Base-by-base conservation (phyloP, 208 protist genomes). In the Trypanosoma cruzi region DNA sequence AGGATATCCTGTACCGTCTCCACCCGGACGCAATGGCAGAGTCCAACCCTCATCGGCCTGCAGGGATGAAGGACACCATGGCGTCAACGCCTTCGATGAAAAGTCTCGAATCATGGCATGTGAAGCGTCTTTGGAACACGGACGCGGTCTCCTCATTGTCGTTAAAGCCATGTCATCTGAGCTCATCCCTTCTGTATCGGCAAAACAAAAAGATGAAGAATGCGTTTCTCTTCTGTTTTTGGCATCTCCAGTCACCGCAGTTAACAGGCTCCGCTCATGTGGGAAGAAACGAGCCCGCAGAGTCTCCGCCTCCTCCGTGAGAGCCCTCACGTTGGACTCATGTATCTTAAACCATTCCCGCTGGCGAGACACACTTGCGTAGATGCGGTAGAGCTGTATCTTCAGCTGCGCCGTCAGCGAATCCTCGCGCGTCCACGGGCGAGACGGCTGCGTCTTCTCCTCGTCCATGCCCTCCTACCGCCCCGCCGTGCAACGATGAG, bases 321-420 rank as follows among this genome's bases (percentile, higher is more conserved):
- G 42, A 32, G 62, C 13, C 28, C 13, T 48, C 18, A 48, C 62
- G 40, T 75, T 67, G 13, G 40, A 28, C 26, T 61, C 62, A 46
- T 75, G 70, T 32, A 75, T 0, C 44, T 22, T 29, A 34, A 75
- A 75, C 70, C 70, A 75, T 55, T 56, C 60, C 28, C 62, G 70
- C 55, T 75, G 70, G 11, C 70, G 60, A n/a, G 49, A 59, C 1
- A 64, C 55, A 52, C 31, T 75, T 5, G 70, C 44, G 56, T 75
- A 68, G 37, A 75, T 64, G 24, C 70, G 70, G 34, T 62, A 68
- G 14, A 75, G 36, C 49, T 75, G 61, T 40, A 68, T 3, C 37
- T 52, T 8, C 49, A 75, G 42, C n/a, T 61, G 55, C 10, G 20
- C 59, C 34, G 13, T 62, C 20, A 73, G 22, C 42, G 28, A 36